These are phyloP conservation scores for Salix dunnii DNA, from an alignment of 345 rosid species.

Conservation along the genomic window DNA sequence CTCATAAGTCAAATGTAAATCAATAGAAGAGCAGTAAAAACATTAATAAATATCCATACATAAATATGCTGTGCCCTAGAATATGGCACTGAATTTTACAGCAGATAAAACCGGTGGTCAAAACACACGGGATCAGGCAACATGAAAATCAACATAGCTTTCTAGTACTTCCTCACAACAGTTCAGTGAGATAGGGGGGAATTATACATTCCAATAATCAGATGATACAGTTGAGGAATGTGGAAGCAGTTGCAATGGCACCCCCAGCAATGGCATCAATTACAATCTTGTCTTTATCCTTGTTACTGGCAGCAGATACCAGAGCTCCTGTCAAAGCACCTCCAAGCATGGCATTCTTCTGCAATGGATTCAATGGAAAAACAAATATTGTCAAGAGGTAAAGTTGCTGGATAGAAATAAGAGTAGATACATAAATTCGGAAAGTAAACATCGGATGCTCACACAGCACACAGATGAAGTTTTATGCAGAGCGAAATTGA, in stretches of 20 bases:
- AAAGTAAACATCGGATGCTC: no score
- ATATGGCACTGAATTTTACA: no score
- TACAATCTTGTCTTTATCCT: constrained; percentile 49
- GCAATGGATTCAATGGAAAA: constrained; percentile 19
- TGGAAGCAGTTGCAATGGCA: constrained; percentile 79
- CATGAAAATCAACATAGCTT: no score
- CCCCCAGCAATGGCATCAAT: constrained; percentile 70
- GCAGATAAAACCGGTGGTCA: no score
- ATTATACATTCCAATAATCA: constrained; percentile 2
- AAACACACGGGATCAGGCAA: no score
- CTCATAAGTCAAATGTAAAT: no score
- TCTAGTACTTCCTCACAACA: no score
- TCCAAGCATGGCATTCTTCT: constrained; percentile 91
- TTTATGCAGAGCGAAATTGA: background rate
- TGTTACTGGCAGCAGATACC: constrained; percentile 50
- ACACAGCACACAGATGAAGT: background rate
- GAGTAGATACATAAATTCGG: no score
- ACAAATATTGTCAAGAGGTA: background rate
- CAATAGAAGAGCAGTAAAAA: no score
- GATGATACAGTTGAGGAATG: constrained; percentile 52
- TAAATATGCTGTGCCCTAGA: no score
- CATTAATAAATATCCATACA: no score
- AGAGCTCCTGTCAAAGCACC: constrained; percentile 77
- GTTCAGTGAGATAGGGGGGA: no score
- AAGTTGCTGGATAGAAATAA: background rate